These are phyloP conservation scores for Cocos nucifera DNA, from an alignment of 176 grass and related monocot species.

Conservation along the genomic window DNA sequence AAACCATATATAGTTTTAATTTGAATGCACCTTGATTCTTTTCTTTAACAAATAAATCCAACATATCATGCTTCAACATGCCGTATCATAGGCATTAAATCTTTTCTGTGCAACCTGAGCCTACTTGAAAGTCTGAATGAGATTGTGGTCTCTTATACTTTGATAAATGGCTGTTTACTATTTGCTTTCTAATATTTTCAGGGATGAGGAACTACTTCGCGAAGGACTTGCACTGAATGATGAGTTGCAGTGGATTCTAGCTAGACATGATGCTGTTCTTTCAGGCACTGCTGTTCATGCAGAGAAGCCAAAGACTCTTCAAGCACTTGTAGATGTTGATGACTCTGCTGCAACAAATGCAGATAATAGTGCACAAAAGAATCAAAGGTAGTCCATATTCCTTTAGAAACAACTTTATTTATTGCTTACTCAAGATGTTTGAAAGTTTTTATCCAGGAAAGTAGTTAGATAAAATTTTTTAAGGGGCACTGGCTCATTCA, in stretches of 20 bases:
- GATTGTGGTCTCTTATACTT: conserved; percentile 1
- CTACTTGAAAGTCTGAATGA: too few relatives aligned
- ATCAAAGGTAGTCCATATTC: conserved; percentile 34
- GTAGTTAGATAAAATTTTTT: too few relatives aligned
- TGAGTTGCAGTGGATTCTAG: conserved; percentile 83
- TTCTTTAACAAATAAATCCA: too few relatives aligned
- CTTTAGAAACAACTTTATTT: too few relatives aligned
- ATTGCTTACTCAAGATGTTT: too few relatives aligned
- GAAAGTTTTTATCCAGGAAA: too few relatives aligned
- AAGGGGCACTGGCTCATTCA: too few relatives aligned
- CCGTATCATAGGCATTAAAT: too few relatives aligned
- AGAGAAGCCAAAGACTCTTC: conserved; percentile 70
- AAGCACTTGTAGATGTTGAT: conserved; percentile 85
- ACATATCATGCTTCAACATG: too few relatives aligned
- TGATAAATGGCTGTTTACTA: conserved; percentile 3
- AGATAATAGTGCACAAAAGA: conserved; percentile 12
- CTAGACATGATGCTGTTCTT: conserved; percentile 85
- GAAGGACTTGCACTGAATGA: conserved; percentile 95
- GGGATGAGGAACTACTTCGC: conserved; percentile 87
- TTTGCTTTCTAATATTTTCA: conserved; percentile 20
- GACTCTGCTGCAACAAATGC: conserved; percentile 23
- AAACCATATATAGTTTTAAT: too few relatives aligned
- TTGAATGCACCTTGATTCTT: too few relatives aligned
- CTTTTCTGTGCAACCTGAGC: too few relatives aligned
- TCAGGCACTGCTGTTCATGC: conserved; percentile 81